Evolutionary conservation across 2,329 filamentous ascomycete genomes (phyloP), one percentile per base, ranked within the genome.

Genomic region (Colletotrichum brevisporum): DNA sequence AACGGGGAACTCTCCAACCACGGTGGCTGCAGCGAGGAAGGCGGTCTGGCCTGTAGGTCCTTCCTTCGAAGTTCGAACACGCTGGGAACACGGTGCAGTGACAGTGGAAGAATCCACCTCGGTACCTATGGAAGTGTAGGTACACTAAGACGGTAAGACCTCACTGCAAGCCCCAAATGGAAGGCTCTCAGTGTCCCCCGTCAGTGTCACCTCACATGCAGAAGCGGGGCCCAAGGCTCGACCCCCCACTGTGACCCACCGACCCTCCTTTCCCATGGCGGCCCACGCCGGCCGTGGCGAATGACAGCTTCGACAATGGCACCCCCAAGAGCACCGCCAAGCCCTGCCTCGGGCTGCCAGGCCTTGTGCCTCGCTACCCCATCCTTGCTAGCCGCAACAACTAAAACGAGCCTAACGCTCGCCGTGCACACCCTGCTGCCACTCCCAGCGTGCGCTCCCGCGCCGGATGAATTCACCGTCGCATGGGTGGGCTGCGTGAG

Each of bases 401-500:
- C 67, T 68, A 62, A 70, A 70, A 70, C 57, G 31, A 68, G 63
- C 57, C 63, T 63, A 58, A 63, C 57, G 39, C 63, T 68, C 53
- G 63, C 57, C 45, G 45, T 66, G 36, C 62, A 66, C 60, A 52
- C 62, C 62, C 48, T 51, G 66, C 41, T 54, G 43, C 62, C 31
- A 50, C 60, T 60, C 48, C 62, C 62, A 69, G 50, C 53, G 45
- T 69, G 55, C 45, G 63, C 67, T 67, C 67, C 63, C 64, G 67
- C 58, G 52, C 67, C 56, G 63, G 67, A 53, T 67, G 63, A 62
- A 70, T 63, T 70, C 63, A 69, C 50, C 66, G 62, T 66, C 62
- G 66, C 66, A 66, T 65, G 66, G 61, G 66, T 69, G 55, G 61
- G 61, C 66, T 65, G 54, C 62, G 50, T 31, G 31, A 66, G 66